These are phyloP conservation scores for Suillus sp. DNA, from an alignment of 768 basidiomycete species.

Conservation along the genomic window DNA sequence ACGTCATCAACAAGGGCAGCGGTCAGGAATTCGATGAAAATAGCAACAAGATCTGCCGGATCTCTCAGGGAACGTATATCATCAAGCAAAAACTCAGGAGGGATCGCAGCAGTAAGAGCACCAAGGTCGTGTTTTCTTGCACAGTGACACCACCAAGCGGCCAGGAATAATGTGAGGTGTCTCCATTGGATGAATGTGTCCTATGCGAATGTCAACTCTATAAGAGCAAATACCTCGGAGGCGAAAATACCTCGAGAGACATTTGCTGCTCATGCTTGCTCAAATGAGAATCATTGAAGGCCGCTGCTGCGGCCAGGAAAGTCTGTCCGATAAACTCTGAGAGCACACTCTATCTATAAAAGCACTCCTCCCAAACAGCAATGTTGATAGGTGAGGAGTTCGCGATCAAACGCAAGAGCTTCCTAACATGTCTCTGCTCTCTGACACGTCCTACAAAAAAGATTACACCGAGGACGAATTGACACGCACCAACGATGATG, in stretches of 20 bases:
- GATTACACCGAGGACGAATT: slow-evolving; percentile 12
- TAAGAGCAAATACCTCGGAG: not conserved
- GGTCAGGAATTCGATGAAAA: slow-evolving; percentile 68
- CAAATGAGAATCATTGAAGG: slow-evolving; percentile 37
- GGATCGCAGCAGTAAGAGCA: slow-evolving; percentile 56
- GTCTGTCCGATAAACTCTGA: slow-evolving; percentile 57
- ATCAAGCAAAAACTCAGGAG: slow-evolving; percentile 66
- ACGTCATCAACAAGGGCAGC: slow-evolving; percentile 65
- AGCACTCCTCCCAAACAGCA: slow-evolving; percentile 84
- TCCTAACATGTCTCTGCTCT: slow-evolving; percentile 79
- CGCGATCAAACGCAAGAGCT: slow-evolving; percentile 63
- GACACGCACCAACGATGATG: not conserved
- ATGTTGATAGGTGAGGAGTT: slow-evolving; percentile 68
- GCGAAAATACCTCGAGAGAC: slow-evolving; percentile 38
- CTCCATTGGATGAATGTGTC: slow-evolving; percentile 83
- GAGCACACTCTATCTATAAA: slow-evolving; percentile 70
- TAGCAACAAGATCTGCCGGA: slow-evolving; percentile 56
- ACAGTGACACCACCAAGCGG: slow-evolving; percentile 69
- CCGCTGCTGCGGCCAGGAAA: slow-evolving; percentile 35
- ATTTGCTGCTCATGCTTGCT: slow-evolving; percentile 41
- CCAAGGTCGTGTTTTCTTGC: slow-evolving; percentile 51
- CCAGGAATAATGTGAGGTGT: slow-evolving; percentile 77
- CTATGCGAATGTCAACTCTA: slow-evolving; percentile 36
- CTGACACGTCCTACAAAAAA: slow-evolving; percentile 62
- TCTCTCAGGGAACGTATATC: slow-evolving; percentile 65